Conservation (phyloP, 2,329 filamentous ascomycete species). For the Stylonectria norvegica region DNA sequence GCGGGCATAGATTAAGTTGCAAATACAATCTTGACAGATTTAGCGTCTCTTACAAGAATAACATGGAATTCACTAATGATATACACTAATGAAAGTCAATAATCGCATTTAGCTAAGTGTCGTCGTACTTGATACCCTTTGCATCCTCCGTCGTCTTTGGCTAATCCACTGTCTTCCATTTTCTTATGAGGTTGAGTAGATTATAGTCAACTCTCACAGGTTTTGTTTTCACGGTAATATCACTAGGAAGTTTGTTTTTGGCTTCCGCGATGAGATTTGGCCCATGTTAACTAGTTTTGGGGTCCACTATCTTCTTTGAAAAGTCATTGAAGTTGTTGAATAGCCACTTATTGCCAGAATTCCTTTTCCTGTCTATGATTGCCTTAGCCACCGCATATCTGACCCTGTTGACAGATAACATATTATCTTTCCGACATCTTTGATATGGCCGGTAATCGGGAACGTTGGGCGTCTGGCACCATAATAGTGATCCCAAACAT, state of each 20-base stretch:
- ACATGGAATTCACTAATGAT: slow-evolving; percentile 1
- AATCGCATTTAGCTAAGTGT: not conserved
- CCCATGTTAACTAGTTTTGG: slow-evolving; percentile 5
- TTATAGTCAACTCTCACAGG: not conserved
- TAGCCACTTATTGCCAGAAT: not conserved
- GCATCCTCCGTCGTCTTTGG: slow-evolving; percentile 1
- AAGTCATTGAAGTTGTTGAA: slow-evolving; percentile 4
- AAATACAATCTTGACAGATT: too few species aligned
- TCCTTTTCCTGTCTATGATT: slow-evolving; percentile 1
- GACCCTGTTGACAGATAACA: not conserved
- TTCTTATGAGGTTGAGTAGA: not conserved
- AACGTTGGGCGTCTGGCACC: not conserved
- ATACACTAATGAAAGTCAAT: not conserved
- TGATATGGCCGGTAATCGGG: slow-evolving; percentile 3
- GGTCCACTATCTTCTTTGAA: not conserved
- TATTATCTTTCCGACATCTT: not conserved
- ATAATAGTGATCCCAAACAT: not conserved
- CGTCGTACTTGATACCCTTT: not conserved
- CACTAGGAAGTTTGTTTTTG: slow-evolving; percentile 1
- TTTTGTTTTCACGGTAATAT: slow-evolving; percentile 3
- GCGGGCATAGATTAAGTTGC: slow-evolving; percentile 3
- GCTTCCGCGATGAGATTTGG: slow-evolving; percentile 1
- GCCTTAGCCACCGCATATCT: slow-evolving; percentile 1
- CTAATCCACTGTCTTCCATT: slow-evolving; percentile 4
- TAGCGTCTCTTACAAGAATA: too few species aligned